A percentile compares a stretch with the other conserved stretches of the same genome.
Evolutionary conservation across 192 early-diverging fungal genomes (phyloP).

Genomic region (Tieghemiomyces parasiticus): DNA sequence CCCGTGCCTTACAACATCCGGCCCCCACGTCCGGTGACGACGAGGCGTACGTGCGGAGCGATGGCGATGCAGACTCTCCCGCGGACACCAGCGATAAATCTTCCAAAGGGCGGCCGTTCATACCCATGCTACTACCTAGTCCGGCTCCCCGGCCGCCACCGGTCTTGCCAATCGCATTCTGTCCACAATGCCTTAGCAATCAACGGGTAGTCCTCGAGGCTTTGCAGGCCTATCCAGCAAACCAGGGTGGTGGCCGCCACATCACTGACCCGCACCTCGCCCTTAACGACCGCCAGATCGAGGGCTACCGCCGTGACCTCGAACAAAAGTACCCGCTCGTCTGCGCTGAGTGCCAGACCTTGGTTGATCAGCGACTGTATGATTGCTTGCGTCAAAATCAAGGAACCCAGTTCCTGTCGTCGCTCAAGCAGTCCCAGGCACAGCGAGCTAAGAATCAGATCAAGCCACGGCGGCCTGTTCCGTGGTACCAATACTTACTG

Average conservation of each 20-base stretch:
- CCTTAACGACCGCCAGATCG: neutral
- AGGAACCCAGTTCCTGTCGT: neutral
- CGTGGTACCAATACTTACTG: too few relatives aligned
- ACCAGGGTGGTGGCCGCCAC: neutral
- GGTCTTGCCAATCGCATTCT: neutral
- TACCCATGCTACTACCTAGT: too few relatives aligned
- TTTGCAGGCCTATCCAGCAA: neutral
- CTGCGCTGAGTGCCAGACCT: neutral
- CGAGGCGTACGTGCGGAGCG: neutral
- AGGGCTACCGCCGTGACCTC: neutral
- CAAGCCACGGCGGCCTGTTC: too few relatives aligned
- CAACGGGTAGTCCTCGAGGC: neutral
- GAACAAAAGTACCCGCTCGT: neutral
- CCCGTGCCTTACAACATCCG: too few relatives aligned
- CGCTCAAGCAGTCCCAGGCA: neutral
- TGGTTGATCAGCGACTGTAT: neutral
- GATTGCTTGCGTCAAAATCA: neutral
- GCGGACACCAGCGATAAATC: too few relatives aligned
- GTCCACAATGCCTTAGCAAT: neutral
- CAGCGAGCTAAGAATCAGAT: neutral
- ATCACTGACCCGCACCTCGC: neutral
- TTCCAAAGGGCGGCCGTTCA: too few relatives aligned
- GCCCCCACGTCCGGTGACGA: neutral
- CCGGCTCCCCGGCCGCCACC: too few relatives aligned
- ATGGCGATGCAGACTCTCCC: neutral